Evolutionary conservation across 257 asterid species (phyloP).

Genomic region (Solanum gandarillasii): DNA sequence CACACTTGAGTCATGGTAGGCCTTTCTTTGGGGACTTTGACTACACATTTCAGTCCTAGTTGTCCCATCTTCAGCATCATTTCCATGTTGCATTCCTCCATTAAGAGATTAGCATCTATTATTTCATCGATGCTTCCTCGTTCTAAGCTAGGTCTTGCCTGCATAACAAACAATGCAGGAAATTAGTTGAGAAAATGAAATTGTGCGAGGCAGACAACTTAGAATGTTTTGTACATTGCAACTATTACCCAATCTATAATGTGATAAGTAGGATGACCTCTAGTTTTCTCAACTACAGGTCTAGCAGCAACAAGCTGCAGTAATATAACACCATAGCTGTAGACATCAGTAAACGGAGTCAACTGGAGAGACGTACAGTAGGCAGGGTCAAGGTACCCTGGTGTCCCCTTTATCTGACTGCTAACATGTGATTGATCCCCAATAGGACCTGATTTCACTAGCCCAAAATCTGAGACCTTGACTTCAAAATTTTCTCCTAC

Average conservation of each 20-base stretch:
- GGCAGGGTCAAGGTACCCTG: constrained; percentile 82
- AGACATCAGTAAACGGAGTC: constrained; percentile 62
- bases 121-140: constrained; percentile 44
- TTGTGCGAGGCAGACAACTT: background rate
- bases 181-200: background rate
- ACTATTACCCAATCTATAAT: constrained; percentile 56
- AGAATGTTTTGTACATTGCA: background rate
- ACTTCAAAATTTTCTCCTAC: constrained; percentile 60
- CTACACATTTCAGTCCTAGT: constrained; percentile 50
- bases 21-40: constrained; percentile 49
- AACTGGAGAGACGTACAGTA: constrained; percentile 53
- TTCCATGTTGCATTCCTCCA: constrained; percentile 49
- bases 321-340: constrained; percentile 71
- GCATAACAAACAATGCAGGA: constrained; percentile 4
- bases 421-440: constrained; percentile 73
- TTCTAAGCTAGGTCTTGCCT: constrained; percentile 64
- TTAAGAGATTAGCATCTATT: constrained; percentile 42
- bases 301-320: constrained; percentile 69
- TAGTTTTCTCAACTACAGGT: constrained; percentile 39
- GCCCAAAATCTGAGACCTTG: constrained; percentile 71
- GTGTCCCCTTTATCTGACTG: constrained; percentile 66
- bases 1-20: constrained; percentile 63
- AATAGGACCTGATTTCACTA: constrained; percentile 51
- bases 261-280: constrained; percentile 27
- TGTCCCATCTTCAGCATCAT: constrained; percentile 62